Evolutionary conservation across 306 rosid genomes (phyloP).

Genomic region (Styphnolobium japonicum): DNA sequence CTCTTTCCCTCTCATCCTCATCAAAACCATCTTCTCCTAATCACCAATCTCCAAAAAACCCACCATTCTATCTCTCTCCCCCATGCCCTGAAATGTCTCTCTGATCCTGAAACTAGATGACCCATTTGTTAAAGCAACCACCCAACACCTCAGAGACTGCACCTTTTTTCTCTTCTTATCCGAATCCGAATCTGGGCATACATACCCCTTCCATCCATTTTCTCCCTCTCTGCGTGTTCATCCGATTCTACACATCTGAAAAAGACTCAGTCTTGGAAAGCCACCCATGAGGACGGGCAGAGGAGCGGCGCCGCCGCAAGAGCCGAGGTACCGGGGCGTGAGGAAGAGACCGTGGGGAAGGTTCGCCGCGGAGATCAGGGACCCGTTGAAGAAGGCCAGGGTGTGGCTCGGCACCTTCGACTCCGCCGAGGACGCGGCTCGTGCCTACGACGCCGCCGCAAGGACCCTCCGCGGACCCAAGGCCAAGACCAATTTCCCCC

Average conservation of each 20-base stretch:
- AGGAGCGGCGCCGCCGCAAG: too few species aligned
- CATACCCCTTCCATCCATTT: background rate
- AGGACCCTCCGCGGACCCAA: constrained; percentile 79
- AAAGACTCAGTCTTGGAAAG: constrained; percentile 22
- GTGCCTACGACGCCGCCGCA: constrained; percentile 86
- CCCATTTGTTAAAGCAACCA: background rate
- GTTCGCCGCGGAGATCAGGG: constrained; percentile 97
- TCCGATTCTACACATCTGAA: background rate
- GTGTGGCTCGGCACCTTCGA: constrained; percentile 95
- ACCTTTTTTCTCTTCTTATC: too few species aligned
- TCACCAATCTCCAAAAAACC: background rate
- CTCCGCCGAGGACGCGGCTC: constrained; percentile 89
- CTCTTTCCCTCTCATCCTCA: background rate
- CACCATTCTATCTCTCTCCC: background rate
- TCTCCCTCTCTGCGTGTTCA: background rate
- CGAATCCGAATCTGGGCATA: too few species aligned
- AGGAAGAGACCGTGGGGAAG: constrained; percentile 93
- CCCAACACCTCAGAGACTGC: background rate
- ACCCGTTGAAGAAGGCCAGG: constrained; percentile 80
- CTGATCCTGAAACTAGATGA: background rate
- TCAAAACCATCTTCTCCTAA: background rate
- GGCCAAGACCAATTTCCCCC: constrained; percentile 78
- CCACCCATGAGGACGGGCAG: constrained; percentile 28
- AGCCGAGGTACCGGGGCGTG: constrained; percentile 70
- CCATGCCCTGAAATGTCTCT: background rate